Conservation (phyloP, 495 filamentous ascomycete species). For the Trichocladium antarcticum region DNA sequence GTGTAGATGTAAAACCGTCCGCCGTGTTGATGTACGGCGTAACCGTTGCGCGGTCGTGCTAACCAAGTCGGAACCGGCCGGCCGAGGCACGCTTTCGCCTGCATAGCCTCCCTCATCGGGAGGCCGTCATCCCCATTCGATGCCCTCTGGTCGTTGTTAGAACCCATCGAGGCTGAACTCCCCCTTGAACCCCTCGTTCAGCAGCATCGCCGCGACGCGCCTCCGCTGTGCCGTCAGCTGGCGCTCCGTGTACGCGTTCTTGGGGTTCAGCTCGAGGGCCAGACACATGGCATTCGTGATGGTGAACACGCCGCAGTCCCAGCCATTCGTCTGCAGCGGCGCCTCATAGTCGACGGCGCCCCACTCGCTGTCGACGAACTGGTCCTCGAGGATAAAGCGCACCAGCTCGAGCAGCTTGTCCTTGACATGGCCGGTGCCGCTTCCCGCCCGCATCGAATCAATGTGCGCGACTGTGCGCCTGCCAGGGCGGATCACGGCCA, state of each 20-base stretch:
- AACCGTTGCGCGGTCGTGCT: too few relatives aligned
- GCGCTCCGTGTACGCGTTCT: constrained; percentile 38
- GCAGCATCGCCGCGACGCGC: constrained; percentile 57
- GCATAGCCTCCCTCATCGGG: too few relatives aligned
- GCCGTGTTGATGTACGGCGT: not conserved
- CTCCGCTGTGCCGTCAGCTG: constrained; percentile 49
- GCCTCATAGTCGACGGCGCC: constrained; percentile 31
- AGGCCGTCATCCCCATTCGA: not conserved
- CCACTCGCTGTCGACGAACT: constrained; percentile 56
- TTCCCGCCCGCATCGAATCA: constrained; percentile 49
- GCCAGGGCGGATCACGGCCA: constrained; percentile 57
- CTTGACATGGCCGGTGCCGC: constrained; percentile 11
- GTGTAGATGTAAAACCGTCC: not conserved
- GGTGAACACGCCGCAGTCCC: constrained; percentile 74
- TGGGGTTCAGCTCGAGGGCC: constrained; percentile 51
- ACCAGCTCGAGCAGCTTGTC: constrained; percentile 42
- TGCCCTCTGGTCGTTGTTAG: not conserved
- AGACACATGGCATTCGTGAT: constrained; percentile 64
- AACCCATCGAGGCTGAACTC: constrained; percentile 33
- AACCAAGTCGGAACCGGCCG: too few relatives aligned
- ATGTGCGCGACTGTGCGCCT: constrained; percentile 59
- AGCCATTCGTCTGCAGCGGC: constrained; percentile 55
- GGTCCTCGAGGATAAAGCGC: constrained; percentile 42
- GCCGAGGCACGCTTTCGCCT: too few relatives aligned
- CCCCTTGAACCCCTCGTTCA: constrained; percentile 51